These are phyloP conservation scores for Cyberlindnera xishuangbannaensis DNA, from an alignment of 805 yeast species.

Conservation along the genomic window DNA sequence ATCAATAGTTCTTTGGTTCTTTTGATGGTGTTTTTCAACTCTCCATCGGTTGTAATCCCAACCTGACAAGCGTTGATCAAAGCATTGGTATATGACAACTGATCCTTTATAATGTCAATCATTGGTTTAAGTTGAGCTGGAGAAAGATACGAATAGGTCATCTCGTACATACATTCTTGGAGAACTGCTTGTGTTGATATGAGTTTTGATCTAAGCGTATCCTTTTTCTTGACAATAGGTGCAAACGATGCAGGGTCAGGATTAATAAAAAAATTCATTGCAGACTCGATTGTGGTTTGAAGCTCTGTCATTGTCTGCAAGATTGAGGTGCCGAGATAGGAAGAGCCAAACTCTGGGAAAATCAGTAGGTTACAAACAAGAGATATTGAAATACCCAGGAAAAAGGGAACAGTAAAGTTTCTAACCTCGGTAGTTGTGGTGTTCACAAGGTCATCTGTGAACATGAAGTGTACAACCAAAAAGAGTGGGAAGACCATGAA, in stretches of 20 bases:
- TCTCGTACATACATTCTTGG: slow-evolving; percentile 43
- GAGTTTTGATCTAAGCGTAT: slow-evolving; percentile 28
- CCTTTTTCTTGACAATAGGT: slow-evolving; percentile 30
- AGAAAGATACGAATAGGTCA: slow-evolving; percentile 41
- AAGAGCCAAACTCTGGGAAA: slow-evolving; percentile 49
- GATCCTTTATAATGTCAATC: slow-evolving; percentile 28
- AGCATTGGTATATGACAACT: slow-evolving; percentile 34
- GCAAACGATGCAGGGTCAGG: slow-evolving; percentile 27
- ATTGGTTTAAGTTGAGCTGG: slow-evolving; percentile 36
- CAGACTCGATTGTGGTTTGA: slow-evolving; percentile 32
- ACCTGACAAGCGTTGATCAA: slow-evolving; percentile 43
- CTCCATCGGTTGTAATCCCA: slow-evolving; percentile 32
- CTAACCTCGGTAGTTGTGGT: slow-evolving; percentile 29
- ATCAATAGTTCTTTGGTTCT: slow-evolving; percentile 29
- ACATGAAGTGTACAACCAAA: slow-evolving; percentile 44
- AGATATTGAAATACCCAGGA: slow-evolving; percentile 39
- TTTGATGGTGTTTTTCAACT: slow-evolving; percentile 27
- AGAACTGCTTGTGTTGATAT: slow-evolving; percentile 33
- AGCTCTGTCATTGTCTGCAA: slow-evolving; percentile 35
- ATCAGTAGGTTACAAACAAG: slow-evolving; percentile 37
- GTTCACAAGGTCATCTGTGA: slow-evolving; percentile 30
- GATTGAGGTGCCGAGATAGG: slow-evolving; percentile 40
- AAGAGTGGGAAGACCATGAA: slow-evolving; percentile 43
- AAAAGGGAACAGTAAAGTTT: slow-evolving; percentile 38
- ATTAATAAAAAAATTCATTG: slow-evolving; percentile 33